Conservation (phyloP, 1,284 basidiomycete genomes). For the Naganishia sp. region DNA sequence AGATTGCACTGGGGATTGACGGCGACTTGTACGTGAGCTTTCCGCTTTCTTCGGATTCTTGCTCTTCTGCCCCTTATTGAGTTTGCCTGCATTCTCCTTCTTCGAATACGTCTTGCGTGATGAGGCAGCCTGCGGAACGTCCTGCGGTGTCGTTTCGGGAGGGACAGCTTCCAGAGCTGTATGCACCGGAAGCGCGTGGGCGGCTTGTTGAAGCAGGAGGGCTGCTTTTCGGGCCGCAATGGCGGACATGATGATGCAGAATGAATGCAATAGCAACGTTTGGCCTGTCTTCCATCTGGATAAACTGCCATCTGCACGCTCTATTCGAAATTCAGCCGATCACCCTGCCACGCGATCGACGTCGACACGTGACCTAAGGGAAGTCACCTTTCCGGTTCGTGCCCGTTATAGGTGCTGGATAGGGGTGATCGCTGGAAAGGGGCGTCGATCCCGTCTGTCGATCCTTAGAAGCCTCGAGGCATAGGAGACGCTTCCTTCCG, state of each 20-base stretch:
- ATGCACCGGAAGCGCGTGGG: background rate
- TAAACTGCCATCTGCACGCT: background rate
- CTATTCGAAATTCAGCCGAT: constrained; percentile 4
- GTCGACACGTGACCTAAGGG: background rate
- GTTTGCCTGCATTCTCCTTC: constrained; percentile 1
- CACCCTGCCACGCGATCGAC: background rate
- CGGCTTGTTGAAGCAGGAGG: constrained; percentile 17
- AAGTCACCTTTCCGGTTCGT: constrained; percentile 1
- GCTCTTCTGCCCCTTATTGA: background rate
- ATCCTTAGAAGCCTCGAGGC: background rate
- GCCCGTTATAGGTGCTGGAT: constrained; percentile 1
- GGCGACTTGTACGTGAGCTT: background rate
- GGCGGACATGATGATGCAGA: constrained; percentile 32
- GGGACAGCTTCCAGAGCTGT: background rate
- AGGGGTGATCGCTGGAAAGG: background rate
- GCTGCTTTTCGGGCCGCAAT: constrained; percentile 37
- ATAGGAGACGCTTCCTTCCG: background rate
- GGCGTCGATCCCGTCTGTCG: background rate
- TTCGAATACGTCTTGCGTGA: constrained; percentile 8
- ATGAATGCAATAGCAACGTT: too few species aligned
- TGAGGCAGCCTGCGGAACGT: background rate
- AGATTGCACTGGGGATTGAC: background rate
- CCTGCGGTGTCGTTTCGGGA: too few species aligned
- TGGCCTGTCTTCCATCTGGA: background rate
- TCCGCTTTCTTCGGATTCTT: background rate